Percentiles rank a stretch among this genome's conserved stretches.
Conservation (phyloP, 495 filamentous ascomycete genomes). For the Hypoxylon rickii region DNA sequence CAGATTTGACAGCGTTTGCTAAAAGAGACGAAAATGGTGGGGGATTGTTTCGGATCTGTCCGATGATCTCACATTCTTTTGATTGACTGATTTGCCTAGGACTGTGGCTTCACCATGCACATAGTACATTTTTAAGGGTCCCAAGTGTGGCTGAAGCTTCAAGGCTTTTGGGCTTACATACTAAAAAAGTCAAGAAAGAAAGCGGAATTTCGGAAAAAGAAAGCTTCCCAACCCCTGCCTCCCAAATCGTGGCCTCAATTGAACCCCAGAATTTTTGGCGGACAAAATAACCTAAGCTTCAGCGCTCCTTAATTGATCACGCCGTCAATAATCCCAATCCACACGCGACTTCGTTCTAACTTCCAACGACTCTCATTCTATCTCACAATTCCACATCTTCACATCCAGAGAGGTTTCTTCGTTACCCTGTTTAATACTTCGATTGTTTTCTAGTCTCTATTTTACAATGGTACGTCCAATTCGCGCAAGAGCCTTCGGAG, state of each 20-base stretch:
- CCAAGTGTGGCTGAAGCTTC: background rate
- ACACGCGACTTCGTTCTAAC: slow-evolving; percentile 24
- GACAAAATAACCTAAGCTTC: slow-evolving; percentile 8
- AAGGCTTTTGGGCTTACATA: background rate
- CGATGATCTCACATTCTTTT: no score
- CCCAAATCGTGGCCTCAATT: slow-evolving; percentile 46
- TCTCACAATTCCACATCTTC: background rate
- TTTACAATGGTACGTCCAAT: slow-evolving; percentile 29
- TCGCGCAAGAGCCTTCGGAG: no score
- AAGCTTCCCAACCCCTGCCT: slow-evolving; percentile 7
- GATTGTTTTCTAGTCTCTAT: slow-evolving; percentile 2
- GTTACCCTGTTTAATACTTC: slow-evolving; percentile 3
- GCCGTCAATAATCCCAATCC: slow-evolving; percentile 5
- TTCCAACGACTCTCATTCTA: slow-evolving; percentile 22
- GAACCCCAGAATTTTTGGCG: slow-evolving; percentile 32
- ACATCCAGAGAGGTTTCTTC: slow-evolving; percentile 5
- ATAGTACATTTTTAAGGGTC: background rate
- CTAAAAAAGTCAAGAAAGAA: background rate
- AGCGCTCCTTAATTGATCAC: background rate
- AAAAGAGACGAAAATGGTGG: background rate
- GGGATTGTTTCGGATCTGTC: slow-evolving; percentile 18
- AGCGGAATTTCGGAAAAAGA: slow-evolving; percentile 29
- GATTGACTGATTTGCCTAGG: no score
- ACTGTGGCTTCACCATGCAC: no score
- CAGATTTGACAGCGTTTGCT: no score